phyloP scores from a whole-genome alignment of 169 alveolate species.

The Perkinsus olseni region DNA sequence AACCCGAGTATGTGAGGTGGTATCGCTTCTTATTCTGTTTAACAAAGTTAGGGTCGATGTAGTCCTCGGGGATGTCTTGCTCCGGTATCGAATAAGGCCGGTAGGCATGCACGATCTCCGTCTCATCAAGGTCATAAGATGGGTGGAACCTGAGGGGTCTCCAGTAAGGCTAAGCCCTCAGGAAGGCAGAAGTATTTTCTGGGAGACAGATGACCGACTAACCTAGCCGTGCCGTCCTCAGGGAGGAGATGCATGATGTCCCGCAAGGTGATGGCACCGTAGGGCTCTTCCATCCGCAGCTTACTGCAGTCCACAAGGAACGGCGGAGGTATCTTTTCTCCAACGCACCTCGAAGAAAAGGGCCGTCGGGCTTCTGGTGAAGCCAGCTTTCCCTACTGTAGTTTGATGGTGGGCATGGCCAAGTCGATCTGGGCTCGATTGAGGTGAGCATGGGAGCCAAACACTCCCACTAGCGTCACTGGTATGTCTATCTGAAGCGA shows the following conservation, averaged over 20 bases:
- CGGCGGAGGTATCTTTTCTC: neutral
- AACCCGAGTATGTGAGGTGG: neutral
- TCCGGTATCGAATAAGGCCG: neutral
- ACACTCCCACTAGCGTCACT: neutral
- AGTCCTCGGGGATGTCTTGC: neutral
- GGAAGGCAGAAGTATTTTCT: too few relatives aligned
- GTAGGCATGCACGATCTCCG: neutral
- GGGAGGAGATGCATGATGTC: neutral
- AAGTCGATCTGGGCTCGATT: neutral
- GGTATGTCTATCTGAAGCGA: neutral
- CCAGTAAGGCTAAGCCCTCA: too few relatives aligned
- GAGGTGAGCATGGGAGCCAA: neutral
- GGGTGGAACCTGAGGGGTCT: neutral
- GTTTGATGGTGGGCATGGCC: neutral
- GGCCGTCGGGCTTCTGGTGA: neutral
- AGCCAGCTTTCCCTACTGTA: neutral
- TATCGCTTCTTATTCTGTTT: neutral
- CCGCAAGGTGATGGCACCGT: neutral
- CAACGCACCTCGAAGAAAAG: neutral
- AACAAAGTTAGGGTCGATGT: neutral
- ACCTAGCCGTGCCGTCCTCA: neutral
- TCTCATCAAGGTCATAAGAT: neutral
- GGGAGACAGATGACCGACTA: neutral
- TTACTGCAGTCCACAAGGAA: neutral
- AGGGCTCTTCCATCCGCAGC: neutral